Percentiles rank a stretch among this genome's conserved stretches.
Evolutionary conservation across 129 eudicot genomes (phyloP).

Genomic region (Deinandra increscens): DNA sequence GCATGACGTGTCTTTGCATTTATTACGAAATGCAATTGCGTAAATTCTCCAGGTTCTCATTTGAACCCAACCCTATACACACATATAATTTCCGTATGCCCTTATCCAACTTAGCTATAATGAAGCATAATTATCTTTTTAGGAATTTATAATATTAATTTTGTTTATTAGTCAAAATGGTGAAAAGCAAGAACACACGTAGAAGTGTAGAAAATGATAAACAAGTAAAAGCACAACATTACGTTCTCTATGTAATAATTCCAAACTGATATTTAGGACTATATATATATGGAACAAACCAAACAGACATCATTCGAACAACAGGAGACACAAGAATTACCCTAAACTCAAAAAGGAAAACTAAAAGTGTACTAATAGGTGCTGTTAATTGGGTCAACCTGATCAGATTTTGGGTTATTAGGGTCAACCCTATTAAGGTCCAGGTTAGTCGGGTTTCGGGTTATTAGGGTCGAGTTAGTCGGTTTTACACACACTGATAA

Average conservation of each 20-base stretch:
- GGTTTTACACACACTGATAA: too few species aligned
- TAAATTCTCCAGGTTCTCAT: too few species aligned
- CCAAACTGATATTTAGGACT: neutral
- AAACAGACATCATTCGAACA: conserved; percentile 11
- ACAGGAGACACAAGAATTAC: neutral
- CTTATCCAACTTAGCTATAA: neutral
- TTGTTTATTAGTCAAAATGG: conserved; percentile 4
- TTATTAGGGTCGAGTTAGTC: too few species aligned
- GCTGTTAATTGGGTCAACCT: too few species aligned
- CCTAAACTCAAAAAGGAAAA: neutral
- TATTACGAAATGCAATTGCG: too few species aligned
- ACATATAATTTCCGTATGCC: neutral
- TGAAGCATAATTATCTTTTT: neutral
- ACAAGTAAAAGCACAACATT: neutral
- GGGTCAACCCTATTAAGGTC: too few species aligned
- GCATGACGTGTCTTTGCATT: too few species aligned
- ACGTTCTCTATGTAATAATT: neutral
- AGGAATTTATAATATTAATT: neutral
- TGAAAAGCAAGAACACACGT: neutral
- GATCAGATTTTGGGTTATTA: too few species aligned
- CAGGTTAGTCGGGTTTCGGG: too few species aligned
- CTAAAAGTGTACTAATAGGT: neutral
- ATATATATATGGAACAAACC: neutral
- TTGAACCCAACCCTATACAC: too few species aligned
- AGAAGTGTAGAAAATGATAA: neutral